Percentiles rank a stretch among this genome's conserved stretches.
Conservation (phyloP, 805 yeast species). For the Schwanniomyces vanrijiae region DNA sequence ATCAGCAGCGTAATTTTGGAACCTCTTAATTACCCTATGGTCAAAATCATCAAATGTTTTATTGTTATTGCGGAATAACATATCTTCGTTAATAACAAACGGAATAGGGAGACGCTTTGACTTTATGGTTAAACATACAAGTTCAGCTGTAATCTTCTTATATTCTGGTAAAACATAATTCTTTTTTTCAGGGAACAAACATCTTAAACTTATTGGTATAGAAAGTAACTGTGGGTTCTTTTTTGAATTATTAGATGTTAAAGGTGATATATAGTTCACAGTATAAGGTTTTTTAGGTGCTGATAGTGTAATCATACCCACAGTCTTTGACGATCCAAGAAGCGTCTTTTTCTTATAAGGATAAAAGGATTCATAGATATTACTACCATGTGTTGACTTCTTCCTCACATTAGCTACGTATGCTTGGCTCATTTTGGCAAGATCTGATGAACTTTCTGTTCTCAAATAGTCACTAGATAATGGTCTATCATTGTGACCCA, state of each 20-base stretch:
- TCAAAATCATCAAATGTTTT: slow-evolving; percentile 30
- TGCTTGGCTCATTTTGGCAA: slow-evolving; percentile 29
- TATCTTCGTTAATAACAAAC: slow-evolving; percentile 33
- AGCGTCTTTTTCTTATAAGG: slow-evolving; percentile 29
- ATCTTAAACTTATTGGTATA: slow-evolving; percentile 32
- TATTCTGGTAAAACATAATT: slow-evolving; percentile 22
- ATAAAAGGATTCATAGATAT: slow-evolving; percentile 27
- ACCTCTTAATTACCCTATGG: slow-evolving; percentile 27
- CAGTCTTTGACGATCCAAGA: slow-evolving; percentile 28
- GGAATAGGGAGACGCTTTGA: slow-evolving; percentile 35
- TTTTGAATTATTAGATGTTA: slow-evolving; percentile 12
- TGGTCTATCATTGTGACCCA: slow-evolving; percentile 6
- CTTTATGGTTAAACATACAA: slow-evolving; percentile 29
- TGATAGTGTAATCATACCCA: slow-evolving; percentile 33
- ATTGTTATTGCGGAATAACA: slow-evolving; percentile 31
- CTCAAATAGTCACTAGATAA: slow-evolving; percentile 9
- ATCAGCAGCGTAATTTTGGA: slow-evolving; percentile 31
- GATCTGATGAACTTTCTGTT: slow-evolving; percentile 21
- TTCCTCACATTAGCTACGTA: slow-evolving; percentile 19
- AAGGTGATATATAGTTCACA: slow-evolving; percentile 23
- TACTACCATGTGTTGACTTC: slow-evolving; percentile 2
- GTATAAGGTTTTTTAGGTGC: slow-evolving; percentile 30
- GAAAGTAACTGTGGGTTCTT: slow-evolving; percentile 14
- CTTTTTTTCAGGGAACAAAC: slow-evolving; percentile 19
- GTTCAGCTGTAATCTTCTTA: slow-evolving; percentile 26